Evolutionary conservation across 345 rosid species (phyloP).

Genomic region (Citrus sinensis): DNA sequence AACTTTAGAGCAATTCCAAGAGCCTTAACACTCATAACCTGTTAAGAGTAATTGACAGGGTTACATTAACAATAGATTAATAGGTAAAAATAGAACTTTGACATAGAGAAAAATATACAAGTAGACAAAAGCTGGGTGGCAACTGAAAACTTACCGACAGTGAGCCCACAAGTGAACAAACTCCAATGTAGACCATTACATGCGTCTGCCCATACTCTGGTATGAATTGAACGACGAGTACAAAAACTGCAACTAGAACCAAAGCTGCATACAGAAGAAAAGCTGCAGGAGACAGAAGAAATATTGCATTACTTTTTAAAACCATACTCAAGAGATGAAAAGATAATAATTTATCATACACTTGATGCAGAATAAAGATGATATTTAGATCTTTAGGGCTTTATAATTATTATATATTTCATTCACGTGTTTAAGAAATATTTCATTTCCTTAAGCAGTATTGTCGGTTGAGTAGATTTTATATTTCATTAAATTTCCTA

Average conservation of each 20-base stretch:
- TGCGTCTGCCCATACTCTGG: constrained; percentile 96
- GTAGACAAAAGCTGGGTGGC: neutral
- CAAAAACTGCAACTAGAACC: constrained; percentile 62
- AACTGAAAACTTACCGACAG: constrained; percentile 61
- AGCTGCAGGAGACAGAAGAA: constrained; percentile 49
- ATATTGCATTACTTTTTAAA: neutral
- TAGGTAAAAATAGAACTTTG: neutral
- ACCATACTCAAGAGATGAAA: neutral
- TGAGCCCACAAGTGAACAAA: constrained; percentile 96
- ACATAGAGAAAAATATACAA: constrained; percentile 2
- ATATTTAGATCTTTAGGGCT: neutral
- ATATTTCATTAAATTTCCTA: neutral
- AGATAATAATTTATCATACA: neutral
- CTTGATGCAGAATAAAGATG: neutral
- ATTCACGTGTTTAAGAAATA: neutral
- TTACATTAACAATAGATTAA: neutral
- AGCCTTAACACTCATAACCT: constrained; percentile 87
- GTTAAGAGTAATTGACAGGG: constrained; percentile 10
- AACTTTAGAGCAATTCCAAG: constrained; percentile 76
- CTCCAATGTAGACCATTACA: constrained; percentile 89
- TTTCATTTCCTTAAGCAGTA: neutral
- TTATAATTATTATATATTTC: no score
- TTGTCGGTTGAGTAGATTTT: neutral
- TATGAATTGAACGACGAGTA: constrained; percentile 60
- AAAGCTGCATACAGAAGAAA: constrained; percentile 83